Percentiles rank a stretch among this genome's conserved stretches.
These are phyloP conservation scores for Aspergillus pseudoglaucus DNA, from an alignment of 2,329 filamentous ascomycete species.

Conservation along the genomic window DNA sequence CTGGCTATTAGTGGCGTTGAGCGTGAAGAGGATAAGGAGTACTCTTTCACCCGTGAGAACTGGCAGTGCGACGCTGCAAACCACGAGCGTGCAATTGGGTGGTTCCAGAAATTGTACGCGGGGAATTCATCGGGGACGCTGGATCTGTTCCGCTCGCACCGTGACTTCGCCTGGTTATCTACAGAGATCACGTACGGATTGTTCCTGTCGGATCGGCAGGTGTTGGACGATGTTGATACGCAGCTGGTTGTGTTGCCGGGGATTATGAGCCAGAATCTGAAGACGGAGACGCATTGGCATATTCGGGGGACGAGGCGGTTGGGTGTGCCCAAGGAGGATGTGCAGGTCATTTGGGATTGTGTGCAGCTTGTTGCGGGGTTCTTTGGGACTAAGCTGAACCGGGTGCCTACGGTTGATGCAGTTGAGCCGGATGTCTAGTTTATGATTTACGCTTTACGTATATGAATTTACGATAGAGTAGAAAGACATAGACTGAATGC, in stretches of 20 bases:
- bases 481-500: neutral
- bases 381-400: constrained; percentile 21
- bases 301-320: constrained; percentile 38
- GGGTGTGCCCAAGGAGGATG: constrained; percentile 34
- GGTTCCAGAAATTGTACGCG: constrained; percentile 53
- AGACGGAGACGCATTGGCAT: constrained; percentile 40
- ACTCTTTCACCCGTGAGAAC: constrained; percentile 46
- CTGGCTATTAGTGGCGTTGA: constrained; percentile 50
- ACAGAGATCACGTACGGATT: constrained; percentile 64
- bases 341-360: constrained; percentile 30
- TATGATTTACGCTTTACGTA: neutral
- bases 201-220: constrained; percentile 40
- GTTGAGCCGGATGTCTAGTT: constrained; percentile 25
- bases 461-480: neutral
- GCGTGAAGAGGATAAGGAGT: constrained; percentile 53
- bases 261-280: constrained; percentile 42
- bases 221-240: constrained; percentile 38
- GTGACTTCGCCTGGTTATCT: constrained; percentile 63
- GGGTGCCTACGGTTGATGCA: constrained; percentile 25
- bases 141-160: constrained; percentile 25
- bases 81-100: constrained; percentile 46
- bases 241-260: constrained; percentile 38
- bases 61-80: constrained; percentile 56
- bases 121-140: constrained; percentile 38
- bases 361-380: constrained; percentile 24